These are phyloP conservation scores for Fusarium anthophilum DNA, from an alignment of 2,329 filamentous ascomycete species.

Conservation along the genomic window DNA sequence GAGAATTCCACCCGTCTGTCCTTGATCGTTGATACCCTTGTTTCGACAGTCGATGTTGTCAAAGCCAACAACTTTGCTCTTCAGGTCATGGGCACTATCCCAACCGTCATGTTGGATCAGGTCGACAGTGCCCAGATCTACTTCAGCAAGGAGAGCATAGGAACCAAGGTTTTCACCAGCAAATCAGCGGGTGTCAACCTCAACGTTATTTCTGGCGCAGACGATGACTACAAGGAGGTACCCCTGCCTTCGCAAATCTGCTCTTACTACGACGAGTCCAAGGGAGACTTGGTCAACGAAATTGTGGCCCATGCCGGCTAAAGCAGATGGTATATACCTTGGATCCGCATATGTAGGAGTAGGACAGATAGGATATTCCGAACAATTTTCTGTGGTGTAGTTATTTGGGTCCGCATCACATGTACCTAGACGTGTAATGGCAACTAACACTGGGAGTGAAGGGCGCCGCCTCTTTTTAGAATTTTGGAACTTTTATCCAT, in stretches of 20 bases:
- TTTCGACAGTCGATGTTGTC: conserved; percentile 93
- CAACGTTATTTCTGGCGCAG: conserved; percentile 75
- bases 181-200: conserved; percentile 90
- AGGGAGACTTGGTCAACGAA: conserved; percentile 85
- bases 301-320: conserved; percentile 95
- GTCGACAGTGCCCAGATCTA: conserved; percentile 91
- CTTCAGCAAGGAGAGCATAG: conserved; percentile 79
- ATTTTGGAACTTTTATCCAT: conserved; percentile 5
- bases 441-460: conserved; percentile 8
- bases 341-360: conserved; percentile 30
- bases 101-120: conserved; percentile 91
- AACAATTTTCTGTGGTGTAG: background rate
- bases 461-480: background rate
- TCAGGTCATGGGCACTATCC: conserved; percentile 87
- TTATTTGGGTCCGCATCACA: conserved; percentile 1
- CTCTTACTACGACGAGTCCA: conserved; percentile 73
- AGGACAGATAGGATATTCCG: conserved; percentile 32
- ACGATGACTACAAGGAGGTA: conserved; percentile 87
- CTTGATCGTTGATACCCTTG: conserved; percentile 86
- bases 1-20: conserved; percentile 89
- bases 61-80: conserved; percentile 94
- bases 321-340: conserved; percentile 5
- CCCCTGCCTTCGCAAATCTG: conserved; percentile 91
- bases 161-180: conserved; percentile 86
- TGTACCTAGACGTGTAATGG: conserved; percentile 21